Evolutionary conservation across 2,329 filamentous ascomycete genomes (phyloP).

Genomic region (Dryadomyces quercivorus): DNA sequence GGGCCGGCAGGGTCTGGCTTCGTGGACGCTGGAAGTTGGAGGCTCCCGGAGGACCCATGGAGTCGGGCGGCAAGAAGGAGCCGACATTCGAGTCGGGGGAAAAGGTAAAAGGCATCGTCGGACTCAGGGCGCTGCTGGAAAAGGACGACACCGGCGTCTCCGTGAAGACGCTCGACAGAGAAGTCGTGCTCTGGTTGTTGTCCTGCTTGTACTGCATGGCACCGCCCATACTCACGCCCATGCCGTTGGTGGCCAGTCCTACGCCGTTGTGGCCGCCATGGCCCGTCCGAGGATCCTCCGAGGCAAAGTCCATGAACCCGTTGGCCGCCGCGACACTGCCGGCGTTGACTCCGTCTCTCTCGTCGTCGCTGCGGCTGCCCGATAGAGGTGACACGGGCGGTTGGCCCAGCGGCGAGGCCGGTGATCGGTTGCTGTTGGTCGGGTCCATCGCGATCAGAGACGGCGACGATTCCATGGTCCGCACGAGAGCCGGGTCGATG

Average conservation of each 20-base stretch:
- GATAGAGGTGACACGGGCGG: conserved; percentile 59
- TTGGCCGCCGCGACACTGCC: background rate
- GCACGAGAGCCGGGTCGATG: conserved; percentile 25
- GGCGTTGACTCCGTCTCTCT: conserved; percentile 14
- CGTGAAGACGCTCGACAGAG: conserved; percentile 54
- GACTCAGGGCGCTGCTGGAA: conserved; percentile 59
- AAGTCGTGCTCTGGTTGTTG: conserved; percentile 55
- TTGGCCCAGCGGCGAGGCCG: conserved; percentile 56
- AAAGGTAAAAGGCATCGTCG: conserved; percentile 62
- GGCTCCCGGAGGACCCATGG: conserved; percentile 23
- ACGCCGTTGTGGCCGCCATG: background rate
- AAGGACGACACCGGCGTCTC: conserved; percentile 55
- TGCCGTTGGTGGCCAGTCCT: background rate
- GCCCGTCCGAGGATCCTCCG: background rate
- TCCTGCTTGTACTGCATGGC: conserved; percentile 39
- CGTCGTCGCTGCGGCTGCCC: conserved; percentile 57
- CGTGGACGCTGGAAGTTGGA: conserved; percentile 61
- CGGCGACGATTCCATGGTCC: conserved; percentile 24
- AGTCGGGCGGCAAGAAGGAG: conserved; percentile 41
- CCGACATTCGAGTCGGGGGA: conserved; percentile 61
- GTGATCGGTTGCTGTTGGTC: conserved; percentile 53
- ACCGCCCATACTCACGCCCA: background rate
- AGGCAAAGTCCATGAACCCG: background rate
- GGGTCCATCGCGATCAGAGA: conserved; percentile 30
- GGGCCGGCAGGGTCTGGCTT: conserved; percentile 74